Evolutionary conservation across 805 yeast species (phyloP).

Genomic region (Komagataella pastoris): DNA sequence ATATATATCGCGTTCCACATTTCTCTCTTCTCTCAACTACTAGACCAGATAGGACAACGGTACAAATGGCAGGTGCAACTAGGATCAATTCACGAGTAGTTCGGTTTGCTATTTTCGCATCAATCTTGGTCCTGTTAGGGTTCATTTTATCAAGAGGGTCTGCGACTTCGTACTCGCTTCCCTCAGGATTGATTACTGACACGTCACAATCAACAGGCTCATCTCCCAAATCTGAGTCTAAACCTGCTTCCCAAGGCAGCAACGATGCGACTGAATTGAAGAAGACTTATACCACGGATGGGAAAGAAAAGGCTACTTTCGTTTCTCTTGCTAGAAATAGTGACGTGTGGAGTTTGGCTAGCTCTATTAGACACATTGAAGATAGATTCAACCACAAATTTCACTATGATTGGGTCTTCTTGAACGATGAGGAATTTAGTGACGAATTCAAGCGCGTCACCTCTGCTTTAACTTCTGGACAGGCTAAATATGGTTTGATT

Average conservation of each 20-base stretch:
- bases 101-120: conserved; percentile 33
- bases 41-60: not conserved
- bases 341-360: conserved; percentile 50
- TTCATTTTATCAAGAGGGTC: conserved; percentile 35
- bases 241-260: conserved; percentile 7
- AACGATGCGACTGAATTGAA: conserved; percentile 5
- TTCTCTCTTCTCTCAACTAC: not conserved
- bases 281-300: conserved; percentile 6
- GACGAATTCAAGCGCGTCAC: conserved; percentile 71
- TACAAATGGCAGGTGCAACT: conserved; percentile 16
- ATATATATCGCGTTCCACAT: not conserved
- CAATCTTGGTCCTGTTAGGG: conserved; percentile 30
- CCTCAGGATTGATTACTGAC: not conserved
- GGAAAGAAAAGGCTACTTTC: conserved; percentile 61
- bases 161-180: conserved; percentile 14
- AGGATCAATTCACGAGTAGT: conserved; percentile 34
- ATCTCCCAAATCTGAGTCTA: conserved; percentile 2
- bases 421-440: conserved; percentile 76
- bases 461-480: conserved; percentile 59
- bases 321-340: conserved; percentile 67
- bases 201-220: not conserved
- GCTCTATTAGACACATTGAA: conserved; percentile 66
- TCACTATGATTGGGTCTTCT: conserved; percentile 90
- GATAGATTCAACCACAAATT: conserved; percentile 76
- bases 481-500: conserved; percentile 62